phyloP scores from a whole-genome alignment of 164 flowering plant genomes.

The Umbellularia californica region DNA sequence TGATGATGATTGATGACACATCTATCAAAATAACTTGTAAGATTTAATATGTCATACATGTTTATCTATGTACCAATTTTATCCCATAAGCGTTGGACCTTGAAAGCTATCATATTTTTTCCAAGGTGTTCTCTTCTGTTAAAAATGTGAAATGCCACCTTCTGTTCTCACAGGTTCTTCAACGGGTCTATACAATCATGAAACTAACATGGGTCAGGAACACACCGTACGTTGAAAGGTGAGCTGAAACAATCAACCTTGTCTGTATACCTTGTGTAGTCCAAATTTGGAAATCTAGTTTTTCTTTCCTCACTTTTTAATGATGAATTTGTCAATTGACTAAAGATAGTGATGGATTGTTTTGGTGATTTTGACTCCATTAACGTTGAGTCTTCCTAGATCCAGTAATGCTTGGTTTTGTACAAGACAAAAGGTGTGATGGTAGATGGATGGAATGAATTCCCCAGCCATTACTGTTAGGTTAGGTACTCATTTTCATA shows the following conservation, averaged over 20 bases:
- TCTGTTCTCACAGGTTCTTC: conserved; percentile 56
- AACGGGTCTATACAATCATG: conserved; percentile 38
- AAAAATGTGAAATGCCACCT: no score
- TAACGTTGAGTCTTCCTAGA: background rate
- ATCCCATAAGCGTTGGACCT: background rate
- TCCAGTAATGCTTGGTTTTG: background rate
- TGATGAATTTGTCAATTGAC: background rate
- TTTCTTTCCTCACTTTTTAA: no score
- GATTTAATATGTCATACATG: no score
- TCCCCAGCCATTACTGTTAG: no score
- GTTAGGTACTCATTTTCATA: no score
- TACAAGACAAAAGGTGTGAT: background rate
- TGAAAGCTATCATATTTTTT: no score
- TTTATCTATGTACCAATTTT: no score
- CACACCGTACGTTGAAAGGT: conserved; percentile 65
- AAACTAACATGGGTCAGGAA: conserved; percentile 87
- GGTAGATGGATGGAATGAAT: no score
- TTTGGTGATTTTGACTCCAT: no score
- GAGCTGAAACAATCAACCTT: conserved; percentile 1
- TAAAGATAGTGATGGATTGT: background rate
- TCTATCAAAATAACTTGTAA: no score
- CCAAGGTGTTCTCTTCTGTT: background rate
- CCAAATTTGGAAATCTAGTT: background rate
- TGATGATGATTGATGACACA: no score
- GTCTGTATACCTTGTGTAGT: background rate